These are phyloP conservation scores for Phoma sp. DNA, from an alignment of 2,329 filamentous ascomycete genomes.

Conservation along the genomic window DNA sequence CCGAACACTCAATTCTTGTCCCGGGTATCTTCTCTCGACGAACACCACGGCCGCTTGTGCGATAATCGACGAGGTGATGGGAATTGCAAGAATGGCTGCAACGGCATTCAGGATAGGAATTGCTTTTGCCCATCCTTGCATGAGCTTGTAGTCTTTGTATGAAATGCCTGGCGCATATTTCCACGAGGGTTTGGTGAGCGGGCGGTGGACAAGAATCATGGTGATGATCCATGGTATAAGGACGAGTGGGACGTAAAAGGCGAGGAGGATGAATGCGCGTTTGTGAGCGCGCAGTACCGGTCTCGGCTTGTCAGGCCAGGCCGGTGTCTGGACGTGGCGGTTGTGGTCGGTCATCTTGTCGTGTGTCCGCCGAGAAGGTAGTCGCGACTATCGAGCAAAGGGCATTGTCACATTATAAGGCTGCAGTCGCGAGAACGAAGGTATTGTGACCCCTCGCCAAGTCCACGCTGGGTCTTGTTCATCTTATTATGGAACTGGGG, in stretches of 20 bases:
- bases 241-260: constrained; percentile 9
- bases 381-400: neutral
- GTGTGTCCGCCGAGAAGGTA: neutral
- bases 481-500: neutral
- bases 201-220: constrained; percentile 4
- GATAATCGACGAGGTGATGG: constrained; percentile 21
- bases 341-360: neutral
- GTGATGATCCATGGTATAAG: constrained; percentile 15
- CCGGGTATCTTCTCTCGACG: constrained; percentile 8
- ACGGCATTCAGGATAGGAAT: constrained; percentile 13
- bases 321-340: neutral
- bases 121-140: constrained; percentile 11
- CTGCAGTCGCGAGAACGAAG: neutral
- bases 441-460: neutral
- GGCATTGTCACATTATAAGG: neutral
- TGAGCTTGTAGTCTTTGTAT: constrained; percentile 6
- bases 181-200: constrained; percentile 5
- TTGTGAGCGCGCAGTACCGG: neutral
- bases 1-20: constrained; percentile 11
- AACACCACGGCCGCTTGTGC: constrained; percentile 24
- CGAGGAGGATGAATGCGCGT: constrained; percentile 55
- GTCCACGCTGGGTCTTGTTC: neutral
- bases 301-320: neutral
- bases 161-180: constrained; percentile 1
- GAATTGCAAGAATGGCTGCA: constrained; percentile 17